These are phyloP conservation scores for Flammula alnicola DNA, from an alignment of 1,284 basidiomycete species.

Conservation along the genomic window DNA sequence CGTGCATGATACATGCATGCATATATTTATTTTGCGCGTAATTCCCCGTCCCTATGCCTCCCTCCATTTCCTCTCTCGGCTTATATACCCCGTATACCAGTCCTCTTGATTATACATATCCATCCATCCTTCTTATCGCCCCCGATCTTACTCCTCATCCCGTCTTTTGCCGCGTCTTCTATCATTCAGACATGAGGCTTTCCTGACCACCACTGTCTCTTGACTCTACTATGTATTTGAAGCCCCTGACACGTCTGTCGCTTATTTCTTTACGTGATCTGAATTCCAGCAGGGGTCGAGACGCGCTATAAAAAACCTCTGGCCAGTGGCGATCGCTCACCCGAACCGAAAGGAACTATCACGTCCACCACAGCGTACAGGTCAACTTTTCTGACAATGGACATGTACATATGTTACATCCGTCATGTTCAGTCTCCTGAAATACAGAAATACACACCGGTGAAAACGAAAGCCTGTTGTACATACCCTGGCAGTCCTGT, in stretches of 20 bases:
- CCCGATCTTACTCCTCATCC: constrained; percentile 17
- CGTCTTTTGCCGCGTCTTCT: constrained; percentile 14
- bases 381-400: too few relatives aligned
- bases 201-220: neutral
- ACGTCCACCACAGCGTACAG: too few relatives aligned
- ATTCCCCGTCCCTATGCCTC: constrained; percentile 18
- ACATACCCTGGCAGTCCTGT: too few relatives aligned
- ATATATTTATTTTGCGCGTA: constrained; percentile 30
- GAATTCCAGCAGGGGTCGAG: too few relatives aligned
- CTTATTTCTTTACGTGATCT: constrained; percentile 1
- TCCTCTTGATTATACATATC: constrained; percentile 24
- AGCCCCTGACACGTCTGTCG: neutral
- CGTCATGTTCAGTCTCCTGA: too few relatives aligned
- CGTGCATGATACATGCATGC: constrained; percentile 48
- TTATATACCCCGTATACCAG: constrained; percentile 36
- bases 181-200: constrained; percentile 5
- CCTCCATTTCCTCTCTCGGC: constrained; percentile 33
- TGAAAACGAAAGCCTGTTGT: too few relatives aligned
- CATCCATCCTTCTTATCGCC: constrained; percentile 31
- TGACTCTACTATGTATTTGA: too few relatives aligned
- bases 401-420: too few relatives aligned
- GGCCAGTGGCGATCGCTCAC: too few relatives aligned
- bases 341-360: too few relatives aligned
- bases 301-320: too few relatives aligned
- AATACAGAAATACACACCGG: too few relatives aligned